Percentiles rank a stretch among this genome's conserved stretches.
These are phyloP conservation scores for Fusarium marasasianum DNA, from an alignment of 2,329 filamentous ascomycete genomes.

Conservation along the genomic window DNA sequence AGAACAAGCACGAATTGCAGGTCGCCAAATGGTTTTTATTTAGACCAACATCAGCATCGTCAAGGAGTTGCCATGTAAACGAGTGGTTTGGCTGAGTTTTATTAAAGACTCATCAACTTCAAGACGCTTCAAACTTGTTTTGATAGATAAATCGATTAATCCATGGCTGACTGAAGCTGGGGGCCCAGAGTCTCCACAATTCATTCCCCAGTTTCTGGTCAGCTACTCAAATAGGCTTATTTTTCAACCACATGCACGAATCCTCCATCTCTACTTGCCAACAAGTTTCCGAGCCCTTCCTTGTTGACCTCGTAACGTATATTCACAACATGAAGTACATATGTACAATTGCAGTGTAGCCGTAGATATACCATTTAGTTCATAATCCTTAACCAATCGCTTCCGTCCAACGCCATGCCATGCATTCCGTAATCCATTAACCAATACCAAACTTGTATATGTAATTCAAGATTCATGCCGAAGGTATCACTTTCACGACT, in stretches of 20 bases:
- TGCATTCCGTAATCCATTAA: constrained; percentile 14
- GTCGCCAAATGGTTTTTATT: background rate
- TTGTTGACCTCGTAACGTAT: background rate
- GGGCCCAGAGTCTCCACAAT: constrained; percentile 13
- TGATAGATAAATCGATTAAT: constrained; percentile 4
- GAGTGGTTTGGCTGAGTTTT: background rate
- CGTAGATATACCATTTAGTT: background rate
- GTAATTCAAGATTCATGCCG: background rate
- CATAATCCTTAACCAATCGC: constrained; percentile 10
- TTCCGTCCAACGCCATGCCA: constrained; percentile 32
- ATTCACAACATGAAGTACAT: background rate
- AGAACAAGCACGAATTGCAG: background rate
- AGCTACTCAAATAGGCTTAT: background rate
- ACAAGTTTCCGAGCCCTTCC: background rate
- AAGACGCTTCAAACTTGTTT: constrained; percentile 4
- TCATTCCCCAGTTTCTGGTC: constrained; percentile 12
- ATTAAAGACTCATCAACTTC: constrained; percentile 11
- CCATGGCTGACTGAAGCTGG: background rate
- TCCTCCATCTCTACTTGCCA: background rate
- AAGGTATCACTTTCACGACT: constrained; percentile 7
- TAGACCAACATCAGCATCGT: background rate
- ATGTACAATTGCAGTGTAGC: background rate
- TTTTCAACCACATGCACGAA: background rate
- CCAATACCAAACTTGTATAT: background rate
- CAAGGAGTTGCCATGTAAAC: background rate